Evolutionary conservation across 495 filamentous ascomycete species (phyloP).

Genomic region (Parachaetomium inaequale): DNA sequence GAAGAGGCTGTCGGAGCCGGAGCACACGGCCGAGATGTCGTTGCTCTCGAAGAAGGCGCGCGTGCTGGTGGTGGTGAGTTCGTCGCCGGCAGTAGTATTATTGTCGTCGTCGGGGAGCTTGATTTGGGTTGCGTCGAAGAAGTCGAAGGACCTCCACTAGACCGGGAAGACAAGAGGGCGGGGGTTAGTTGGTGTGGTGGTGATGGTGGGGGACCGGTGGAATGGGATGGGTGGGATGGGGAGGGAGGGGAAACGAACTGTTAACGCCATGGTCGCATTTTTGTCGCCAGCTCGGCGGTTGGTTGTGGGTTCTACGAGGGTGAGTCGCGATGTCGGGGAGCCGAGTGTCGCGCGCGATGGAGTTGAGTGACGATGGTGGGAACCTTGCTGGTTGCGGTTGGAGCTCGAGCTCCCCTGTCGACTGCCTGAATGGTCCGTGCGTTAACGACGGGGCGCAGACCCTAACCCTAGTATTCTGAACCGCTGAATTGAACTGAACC

Average conservation of each 20-base stretch:
- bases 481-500: background rate
- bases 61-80: conserved; percentile 26
- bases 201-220: background rate
- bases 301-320: background rate
- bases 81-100: background rate
- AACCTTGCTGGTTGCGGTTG: conserved; percentile 15
- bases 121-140: conserved; percentile 91
- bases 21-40: conserved; percentile 60
- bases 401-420: background rate
- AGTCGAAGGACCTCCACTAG: conserved; percentile 99
- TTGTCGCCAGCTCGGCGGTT: background rate
- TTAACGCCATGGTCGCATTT: conserved; percentile 38
- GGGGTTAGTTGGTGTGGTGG: conserved; percentile 15
- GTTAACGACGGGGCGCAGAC: background rate
- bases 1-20: conserved; percentile 87
- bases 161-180: background rate
- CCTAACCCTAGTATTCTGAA: conserved; percentile 6
- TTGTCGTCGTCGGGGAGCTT: conserved; percentile 67
- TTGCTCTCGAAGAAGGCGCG: conserved; percentile 47
- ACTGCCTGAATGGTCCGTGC: background rate
- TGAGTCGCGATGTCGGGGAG: background rate
- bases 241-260: conserved; percentile 23
- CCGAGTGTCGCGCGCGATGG: background rate
- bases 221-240: background rate
- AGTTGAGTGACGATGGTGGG: conserved; percentile 10